These are phyloP conservation scores for Chlamydomonas asymmetrica DNA, from an alignment of 139 green algal genomes.

Conservation along the genomic window DNA sequence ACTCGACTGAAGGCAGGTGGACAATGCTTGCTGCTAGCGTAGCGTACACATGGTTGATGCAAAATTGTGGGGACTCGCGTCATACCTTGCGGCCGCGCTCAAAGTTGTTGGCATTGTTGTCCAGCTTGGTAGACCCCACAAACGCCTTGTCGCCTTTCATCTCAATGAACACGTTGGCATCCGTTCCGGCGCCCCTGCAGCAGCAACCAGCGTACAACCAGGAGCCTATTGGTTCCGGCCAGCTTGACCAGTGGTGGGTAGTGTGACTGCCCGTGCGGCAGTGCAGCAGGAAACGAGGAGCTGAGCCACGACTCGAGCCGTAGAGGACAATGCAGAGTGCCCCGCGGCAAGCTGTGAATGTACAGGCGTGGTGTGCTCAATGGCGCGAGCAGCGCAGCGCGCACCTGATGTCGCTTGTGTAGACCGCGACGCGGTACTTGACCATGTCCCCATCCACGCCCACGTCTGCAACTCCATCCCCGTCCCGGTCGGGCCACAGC, in stretches of 20 bases:
- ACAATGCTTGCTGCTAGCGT: no score
- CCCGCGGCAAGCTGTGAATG: no score
- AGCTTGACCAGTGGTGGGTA: neutral
- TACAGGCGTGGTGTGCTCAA: neutral
- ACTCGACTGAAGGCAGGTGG: no score
- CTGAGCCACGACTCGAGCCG: no score
- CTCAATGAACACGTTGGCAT: constrained; percentile 59
- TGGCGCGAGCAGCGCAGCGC: neutral
- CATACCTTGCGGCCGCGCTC: constrained; percentile 35
- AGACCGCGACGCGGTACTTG: constrained; percentile 44
- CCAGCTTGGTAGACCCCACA: constrained; percentile 41
- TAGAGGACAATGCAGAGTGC: no score
- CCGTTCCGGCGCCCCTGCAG: constrained; percentile 45
- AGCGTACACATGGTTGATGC: no score
- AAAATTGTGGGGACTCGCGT: no score
- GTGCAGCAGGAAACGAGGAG: no score
- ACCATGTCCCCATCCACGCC: constrained; percentile 25
- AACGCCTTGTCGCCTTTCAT: constrained; percentile 47
- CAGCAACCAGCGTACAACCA: neutral
- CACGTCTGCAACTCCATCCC: constrained; percentile 43
- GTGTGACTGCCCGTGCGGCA: neutral
- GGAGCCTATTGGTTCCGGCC: neutral
- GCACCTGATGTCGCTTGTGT: constrained; percentile 44
- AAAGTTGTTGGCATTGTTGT: constrained; percentile 49
- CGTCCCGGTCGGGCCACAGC: constrained; percentile 46